phyloP scores from a whole-genome alignment of 305 asterid species.

The Fraxinus paxiana region DNA sequence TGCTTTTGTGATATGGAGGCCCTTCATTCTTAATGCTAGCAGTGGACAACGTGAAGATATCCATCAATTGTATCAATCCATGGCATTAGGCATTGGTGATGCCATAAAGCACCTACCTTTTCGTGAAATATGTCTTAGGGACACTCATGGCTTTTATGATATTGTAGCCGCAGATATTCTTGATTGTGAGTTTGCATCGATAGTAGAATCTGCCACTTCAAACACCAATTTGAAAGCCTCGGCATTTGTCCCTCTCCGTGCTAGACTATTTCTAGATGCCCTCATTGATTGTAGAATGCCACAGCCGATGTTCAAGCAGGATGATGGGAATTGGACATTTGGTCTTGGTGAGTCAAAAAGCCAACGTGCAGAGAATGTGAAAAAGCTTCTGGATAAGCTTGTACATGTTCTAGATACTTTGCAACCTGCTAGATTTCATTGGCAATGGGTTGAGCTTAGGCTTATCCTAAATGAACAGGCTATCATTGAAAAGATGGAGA shows the following conservation, averaged over 20 bases:
- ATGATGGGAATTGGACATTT: constrained; percentile 51
- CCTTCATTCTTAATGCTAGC: constrained; percentile 49
- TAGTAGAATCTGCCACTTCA: constrained; percentile 60
- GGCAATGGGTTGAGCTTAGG: constrained; percentile 99
- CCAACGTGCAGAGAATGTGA: constrained; percentile 58
- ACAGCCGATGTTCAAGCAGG: constrained; percentile 42
- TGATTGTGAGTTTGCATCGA: constrained; percentile 76
- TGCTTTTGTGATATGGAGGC: constrained; percentile 80
- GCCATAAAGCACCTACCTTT: constrained; percentile 85
- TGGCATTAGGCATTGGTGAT: constrained; percentile 57
- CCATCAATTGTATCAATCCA: constrained; percentile 60
- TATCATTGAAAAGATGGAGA: constrained; percentile 73
- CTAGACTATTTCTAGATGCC: constrained; percentile 83
- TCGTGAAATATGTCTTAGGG: constrained; percentile 86
- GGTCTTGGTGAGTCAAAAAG: constrained; percentile 62
- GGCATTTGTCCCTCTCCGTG: constrained; percentile 90
- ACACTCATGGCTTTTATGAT: constrained; percentile 68
- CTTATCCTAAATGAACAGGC: constrained; percentile 91
- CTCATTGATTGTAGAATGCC: constrained; percentile 80
- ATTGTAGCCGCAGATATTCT: constrained; percentile 65
- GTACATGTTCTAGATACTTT: constrained; percentile 76
- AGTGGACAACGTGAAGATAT: constrained; percentile 73
- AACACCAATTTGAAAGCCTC: constrained; percentile 62
- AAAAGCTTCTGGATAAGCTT: constrained; percentile 65
- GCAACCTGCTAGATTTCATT: constrained; percentile 96